A percentile compares a stretch with the other conserved stretches of the same genome.
Evolutionary conservation across 2,329 filamentous ascomycete species (phyloP).

Genomic region (Paradendryphiella salina): DNA sequence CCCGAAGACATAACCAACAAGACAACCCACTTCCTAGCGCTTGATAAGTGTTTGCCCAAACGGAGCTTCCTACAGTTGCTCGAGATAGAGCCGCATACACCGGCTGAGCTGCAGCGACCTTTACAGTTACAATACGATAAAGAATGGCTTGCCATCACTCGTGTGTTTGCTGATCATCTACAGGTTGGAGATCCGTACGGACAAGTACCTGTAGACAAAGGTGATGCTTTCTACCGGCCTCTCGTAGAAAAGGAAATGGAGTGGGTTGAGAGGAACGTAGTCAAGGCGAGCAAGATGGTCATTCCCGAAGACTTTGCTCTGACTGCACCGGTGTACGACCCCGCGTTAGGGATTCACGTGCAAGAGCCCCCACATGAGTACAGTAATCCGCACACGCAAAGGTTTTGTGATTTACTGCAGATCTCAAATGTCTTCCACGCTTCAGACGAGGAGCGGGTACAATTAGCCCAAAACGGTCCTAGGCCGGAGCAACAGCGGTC

Average conservation of each 20-base stretch:
- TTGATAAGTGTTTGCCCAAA: conserved; percentile 86
- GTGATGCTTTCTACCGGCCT: conserved; percentile 68
- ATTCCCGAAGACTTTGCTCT: conserved; percentile 77
- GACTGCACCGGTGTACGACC: conserved; percentile 73
- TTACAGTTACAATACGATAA: conserved; percentile 77
- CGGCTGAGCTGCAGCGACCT: conserved; percentile 48
- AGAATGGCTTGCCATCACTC: conserved; percentile 93
- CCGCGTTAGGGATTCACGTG: conserved; percentile 60
- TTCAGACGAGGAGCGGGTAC: conserved; percentile 65
- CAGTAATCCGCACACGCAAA: conserved; percentile 81
- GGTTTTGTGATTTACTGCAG: conserved; percentile 76
- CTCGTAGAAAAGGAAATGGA: conserved; percentile 69
- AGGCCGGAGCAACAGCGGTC: conserved; percentile 32
- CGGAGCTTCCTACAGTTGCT: conserved; percentile 82
- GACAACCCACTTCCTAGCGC: conserved; percentile 78
- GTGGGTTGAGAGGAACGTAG: conserved; percentile 83
- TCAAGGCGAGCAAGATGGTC: conserved; percentile 61
- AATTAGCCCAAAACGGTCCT: conserved; percentile 38
- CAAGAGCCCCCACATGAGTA: conserved; percentile 74
- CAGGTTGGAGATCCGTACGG: conserved; percentile 61
- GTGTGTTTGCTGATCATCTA: conserved; percentile 69
- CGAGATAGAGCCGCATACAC: conserved; percentile 48
- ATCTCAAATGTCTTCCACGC: conserved; percentile 77
- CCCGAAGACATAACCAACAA: conserved; percentile 76
- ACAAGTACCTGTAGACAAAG: conserved; percentile 61